Percentiles rank a stretch among this genome's conserved stretches.
phyloP scores from a whole-genome alignment of 73 alveolate species.

The Tetrahymena thermophila region DNA sequence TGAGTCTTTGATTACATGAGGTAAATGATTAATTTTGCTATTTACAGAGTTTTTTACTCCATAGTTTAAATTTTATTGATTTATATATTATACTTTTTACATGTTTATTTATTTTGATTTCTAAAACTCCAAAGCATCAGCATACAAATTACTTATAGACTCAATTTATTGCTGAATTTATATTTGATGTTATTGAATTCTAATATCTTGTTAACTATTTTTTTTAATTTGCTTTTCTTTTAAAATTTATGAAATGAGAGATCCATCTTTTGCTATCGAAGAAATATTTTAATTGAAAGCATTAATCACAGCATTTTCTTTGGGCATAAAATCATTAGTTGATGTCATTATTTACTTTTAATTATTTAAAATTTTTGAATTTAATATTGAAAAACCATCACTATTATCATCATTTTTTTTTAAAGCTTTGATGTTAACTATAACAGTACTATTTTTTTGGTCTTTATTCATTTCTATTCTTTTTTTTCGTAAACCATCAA shows the following conservation, averaged over 20 bases:
- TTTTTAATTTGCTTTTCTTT: not conserved
- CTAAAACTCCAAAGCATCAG: not conserved
- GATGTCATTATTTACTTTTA: not conserved
- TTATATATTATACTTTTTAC: not conserved
- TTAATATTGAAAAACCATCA: not conserved
- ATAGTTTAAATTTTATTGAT: not conserved
- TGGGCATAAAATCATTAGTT: not conserved
- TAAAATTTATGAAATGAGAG: not conserved
- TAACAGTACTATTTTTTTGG: not conserved
- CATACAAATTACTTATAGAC: not conserved
- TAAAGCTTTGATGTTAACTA: not conserved
- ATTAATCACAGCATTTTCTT: not conserved
- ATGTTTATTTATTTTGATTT: not conserved
- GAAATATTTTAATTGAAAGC: not conserved
- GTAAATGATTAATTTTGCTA: not conserved
- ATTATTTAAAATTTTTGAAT: not conserved
- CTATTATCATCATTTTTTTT: not conserved
- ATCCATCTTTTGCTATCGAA: not conserved
- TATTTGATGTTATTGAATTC: not conserved
- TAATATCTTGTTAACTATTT: not conserved
- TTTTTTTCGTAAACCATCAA: not conserved
- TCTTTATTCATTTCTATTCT: not conserved
- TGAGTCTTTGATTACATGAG: not conserved
- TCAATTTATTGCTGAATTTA: not conserved
- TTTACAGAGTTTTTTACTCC: not conserved